Evolutionary conservation across 495 filamentous ascomycete genomes (phyloP), one percentile per base, ranked within the genome.

Genomic region (Arthonia radiata): DNA sequence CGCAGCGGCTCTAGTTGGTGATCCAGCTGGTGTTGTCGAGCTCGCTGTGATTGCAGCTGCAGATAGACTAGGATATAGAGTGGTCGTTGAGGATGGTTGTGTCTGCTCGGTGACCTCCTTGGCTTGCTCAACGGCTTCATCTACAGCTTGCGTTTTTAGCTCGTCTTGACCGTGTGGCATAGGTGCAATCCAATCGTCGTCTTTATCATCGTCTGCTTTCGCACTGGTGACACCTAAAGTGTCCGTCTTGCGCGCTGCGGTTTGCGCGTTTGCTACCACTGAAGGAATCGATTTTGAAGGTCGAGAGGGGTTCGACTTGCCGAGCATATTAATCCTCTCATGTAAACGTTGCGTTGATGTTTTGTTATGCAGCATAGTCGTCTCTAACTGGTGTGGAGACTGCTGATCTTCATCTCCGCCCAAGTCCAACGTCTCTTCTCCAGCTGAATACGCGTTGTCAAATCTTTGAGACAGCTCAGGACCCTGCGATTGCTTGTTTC

Each of bases 251-350:
- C 49, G 42, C 15, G 23, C 16, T 6, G 15, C 17, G n/a, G 30
- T 26, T 27, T 35, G 18, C 29, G 21, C 4, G 4, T 17, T 24
- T 19, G 13, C 15, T 13, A n/a, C 34, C 33, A 21, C 41, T 30
- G 65, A 54, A 0, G 67, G 53, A 15, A 79, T 68, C 7, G 69
- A 71, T 39, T 82, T 83, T 3, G 70, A 75, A 2, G 64, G 52
- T 24, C 71, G 56, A 17, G 70, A 54, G 24, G 71, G 54, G 38
- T 80, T 74, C 1, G 65, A 57, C 43, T 93, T 75, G 13, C 81
- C 81, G 12, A 97, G 61, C 66, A 83, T 79, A 40, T 70, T 83
- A 37, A 97, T 92, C 37, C 78, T 74, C 32, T 94, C 89, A 31
- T 89, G 76, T 11, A 97, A 56, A 6, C 72, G 59, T 42, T 93